Base-by-base conservation (phyloP, 2,329 filamentous ascomycete species). In the Tetracladium maxilliforme region DNA sequence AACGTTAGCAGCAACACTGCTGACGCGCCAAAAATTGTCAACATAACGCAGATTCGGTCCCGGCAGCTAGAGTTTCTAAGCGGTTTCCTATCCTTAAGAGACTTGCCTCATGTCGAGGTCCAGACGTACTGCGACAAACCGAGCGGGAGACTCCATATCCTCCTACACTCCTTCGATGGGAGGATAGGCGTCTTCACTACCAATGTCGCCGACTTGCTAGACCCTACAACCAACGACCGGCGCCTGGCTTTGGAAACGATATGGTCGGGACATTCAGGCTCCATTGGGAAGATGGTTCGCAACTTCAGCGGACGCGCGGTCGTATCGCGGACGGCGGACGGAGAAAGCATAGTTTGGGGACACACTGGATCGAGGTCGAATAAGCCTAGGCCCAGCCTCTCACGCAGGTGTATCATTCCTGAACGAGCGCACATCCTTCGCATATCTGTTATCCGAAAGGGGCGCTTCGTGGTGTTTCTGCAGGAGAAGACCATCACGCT, bases 141-240 rank as follows among this genome's bases (percentile, higher is more conserved):
- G 4, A 64, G 62, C 5, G 74, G 76, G 6, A 66, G 69, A 21
- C 57, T 92, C 18, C 71, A 74, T 23, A 49, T 98, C 13, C 54
- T 95, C 9, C 55, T 82, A 5, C 87, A 98, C 46, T 72, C 79
- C 35, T 87, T 93, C 37, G 77, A 90, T 41, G 87, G 87, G 7
- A 69, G 71, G 30, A 73, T 98, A 33, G 75, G 82, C 26, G 79
- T 86, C 51, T 82, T 84, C 43, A 71, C 84, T 36, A 75, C 74
- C 22, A 71, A 75, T 35, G 63, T 93, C 14, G 79, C 86, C 30
- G 66, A 78, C 26, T 57, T 95, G 10, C 76, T 98, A 34, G 83
- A 92, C 40, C 75, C 80, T 3, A 61, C 67, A 1, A 64, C 67
- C 21, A 58, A 64, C 21, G 55, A 54, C 24, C 52, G 60, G 21